Conservation (phyloP, 2,329 filamentous ascomycete species). For the Capronia americana region DNA sequence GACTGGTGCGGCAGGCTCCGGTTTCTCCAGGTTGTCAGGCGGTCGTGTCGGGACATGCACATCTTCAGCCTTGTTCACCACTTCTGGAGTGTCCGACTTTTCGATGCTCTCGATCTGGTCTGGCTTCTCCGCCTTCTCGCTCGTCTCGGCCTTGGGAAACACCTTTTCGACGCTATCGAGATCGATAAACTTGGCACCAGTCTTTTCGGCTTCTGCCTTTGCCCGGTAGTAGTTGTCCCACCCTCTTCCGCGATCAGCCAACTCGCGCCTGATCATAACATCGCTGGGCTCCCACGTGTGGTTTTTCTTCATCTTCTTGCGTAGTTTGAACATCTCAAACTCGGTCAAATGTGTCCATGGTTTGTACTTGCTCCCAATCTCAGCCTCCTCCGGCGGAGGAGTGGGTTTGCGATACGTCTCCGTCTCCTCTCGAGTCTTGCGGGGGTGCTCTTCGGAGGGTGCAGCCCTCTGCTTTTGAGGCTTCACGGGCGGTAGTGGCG, state of each 20-base stretch:
- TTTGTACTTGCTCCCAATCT: constrained; percentile 64
- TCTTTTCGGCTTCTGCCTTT: constrained; percentile 57
- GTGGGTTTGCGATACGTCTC: constrained; percentile 38
- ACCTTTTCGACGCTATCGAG: constrained; percentile 46
- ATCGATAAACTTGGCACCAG: constrained; percentile 64
- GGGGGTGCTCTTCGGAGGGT: constrained; percentile 28
- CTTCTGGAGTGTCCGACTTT: constrained; percentile 23
- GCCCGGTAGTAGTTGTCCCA: constrained; percentile 58
- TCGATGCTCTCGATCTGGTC: constrained; percentile 25
- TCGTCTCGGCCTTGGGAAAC: constrained; percentile 19
- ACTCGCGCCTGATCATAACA: constrained; percentile 70
- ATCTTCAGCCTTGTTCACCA: constrained; percentile 16
- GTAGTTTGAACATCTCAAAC: constrained; percentile 70
- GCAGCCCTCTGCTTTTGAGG: constrained; percentile 21
- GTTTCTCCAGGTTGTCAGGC: constrained; percentile 51
- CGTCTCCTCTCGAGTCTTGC: constrained; percentile 32
- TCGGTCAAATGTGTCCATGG: constrained; percentile 71
- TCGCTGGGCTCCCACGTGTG: constrained; percentile 71
- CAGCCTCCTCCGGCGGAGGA: constrained; percentile 65
- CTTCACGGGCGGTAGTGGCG: constrained; percentile 38
- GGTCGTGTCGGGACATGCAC: not conserved
- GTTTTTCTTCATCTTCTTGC: constrained; percentile 75
- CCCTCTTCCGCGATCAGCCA: constrained; percentile 64
- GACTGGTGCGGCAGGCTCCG: constrained; percentile 3
- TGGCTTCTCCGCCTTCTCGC: constrained; percentile 25